Percentiles rank a stretch among this genome's conserved stretches.
Evolutionary conservation across 2,329 filamentous ascomycete species (phyloP).

Genomic region (Ampelomyces quisqualis): DNA sequence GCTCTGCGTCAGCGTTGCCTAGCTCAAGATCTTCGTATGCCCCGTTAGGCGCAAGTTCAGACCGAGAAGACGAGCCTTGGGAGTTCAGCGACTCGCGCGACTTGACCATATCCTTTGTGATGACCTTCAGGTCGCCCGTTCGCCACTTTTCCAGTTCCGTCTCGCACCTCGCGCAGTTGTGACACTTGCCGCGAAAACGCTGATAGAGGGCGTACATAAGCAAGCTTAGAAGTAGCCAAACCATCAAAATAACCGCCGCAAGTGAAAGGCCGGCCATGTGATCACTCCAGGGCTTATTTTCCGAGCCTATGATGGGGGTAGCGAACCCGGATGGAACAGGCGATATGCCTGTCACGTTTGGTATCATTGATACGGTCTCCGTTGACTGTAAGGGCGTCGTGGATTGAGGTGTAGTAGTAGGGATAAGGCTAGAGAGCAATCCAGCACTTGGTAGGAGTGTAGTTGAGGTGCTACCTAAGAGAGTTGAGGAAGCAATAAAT

Average conservation of each 20-base stretch:
- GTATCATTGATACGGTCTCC: no score
- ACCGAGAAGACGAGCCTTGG: not conserved
- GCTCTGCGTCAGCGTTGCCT: not conserved
- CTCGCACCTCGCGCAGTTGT: constrained; percentile 4
- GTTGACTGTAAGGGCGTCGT: no score
- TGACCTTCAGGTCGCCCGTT: constrained; percentile 9
- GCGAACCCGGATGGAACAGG: not conserved
- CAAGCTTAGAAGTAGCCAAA: constrained; percentile 1
- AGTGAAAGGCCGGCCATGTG: constrained; percentile 4
- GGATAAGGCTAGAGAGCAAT: no score
- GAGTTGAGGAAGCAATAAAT: no score
- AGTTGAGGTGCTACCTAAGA: no score
- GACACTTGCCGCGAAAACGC: constrained; percentile 10
- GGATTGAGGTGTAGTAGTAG: no score
- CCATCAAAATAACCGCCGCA: constrained; percentile 4
- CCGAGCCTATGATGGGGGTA: not conserved
- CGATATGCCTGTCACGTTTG: not conserved
- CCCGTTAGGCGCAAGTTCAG: not conserved
- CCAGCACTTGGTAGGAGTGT: no score
- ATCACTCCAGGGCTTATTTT: constrained; percentile 6
- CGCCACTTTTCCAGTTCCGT: constrained; percentile 11
- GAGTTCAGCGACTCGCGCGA: constrained; percentile 1
- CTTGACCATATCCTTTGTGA: constrained; percentile 10
- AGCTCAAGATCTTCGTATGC: not conserved
- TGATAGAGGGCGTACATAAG: constrained; percentile 9